Percentiles rank a stretch among this genome's conserved stretches.
phyloP scores from a whole-genome alignment of 768 basidiomycete species.

The Leccinum arenicola region DNA sequence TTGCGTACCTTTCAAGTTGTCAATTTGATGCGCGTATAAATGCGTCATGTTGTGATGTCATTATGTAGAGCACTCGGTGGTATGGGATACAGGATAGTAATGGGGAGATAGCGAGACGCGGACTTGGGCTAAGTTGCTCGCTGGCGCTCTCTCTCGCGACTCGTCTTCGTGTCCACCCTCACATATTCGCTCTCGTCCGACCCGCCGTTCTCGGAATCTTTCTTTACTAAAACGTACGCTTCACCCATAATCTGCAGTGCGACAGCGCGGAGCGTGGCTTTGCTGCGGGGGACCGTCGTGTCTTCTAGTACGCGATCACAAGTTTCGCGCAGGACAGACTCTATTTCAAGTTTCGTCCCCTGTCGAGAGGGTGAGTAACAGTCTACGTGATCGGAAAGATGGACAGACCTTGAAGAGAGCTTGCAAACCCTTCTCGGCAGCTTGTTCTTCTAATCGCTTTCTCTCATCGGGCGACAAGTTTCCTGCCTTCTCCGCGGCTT shows the following conservation, averaged over 20 bases:
- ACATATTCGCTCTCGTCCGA: conserved; percentile 78
- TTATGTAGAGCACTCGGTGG: background rate
- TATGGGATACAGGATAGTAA: conserved; percentile 5
- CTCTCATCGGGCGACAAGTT: conserved; percentile 76
- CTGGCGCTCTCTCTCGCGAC: conserved; percentile 44
- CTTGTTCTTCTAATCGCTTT: conserved; percentile 83
- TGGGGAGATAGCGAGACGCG: background rate
- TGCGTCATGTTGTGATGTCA: background rate
- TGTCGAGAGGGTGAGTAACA: conserved; percentile 23
- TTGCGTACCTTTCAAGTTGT: background rate
- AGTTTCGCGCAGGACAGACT: conserved; percentile 84
- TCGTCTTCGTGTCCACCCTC: conserved; percentile 70
- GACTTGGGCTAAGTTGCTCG: conserved; percentile 15
- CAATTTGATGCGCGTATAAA: background rate
- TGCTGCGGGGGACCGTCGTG: conserved; percentile 46
- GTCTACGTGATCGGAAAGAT: background rate
- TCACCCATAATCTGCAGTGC: conserved; percentile 85
- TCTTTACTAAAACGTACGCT: conserved; percentile 67
- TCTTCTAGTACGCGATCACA: conserved; percentile 79
- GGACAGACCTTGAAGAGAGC: conserved; percentile 80
- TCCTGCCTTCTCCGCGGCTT: conserved; percentile 84
- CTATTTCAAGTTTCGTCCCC: conserved; percentile 91
- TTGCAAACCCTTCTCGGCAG: conserved; percentile 89
- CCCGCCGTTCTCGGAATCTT: conserved; percentile 43
- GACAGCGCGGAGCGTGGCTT: conserved; percentile 70